These are phyloP conservation scores for Fusarium incarnatum DNA, from an alignment of 2,329 filamentous ascomycete species.

Conservation along the genomic window DNA sequence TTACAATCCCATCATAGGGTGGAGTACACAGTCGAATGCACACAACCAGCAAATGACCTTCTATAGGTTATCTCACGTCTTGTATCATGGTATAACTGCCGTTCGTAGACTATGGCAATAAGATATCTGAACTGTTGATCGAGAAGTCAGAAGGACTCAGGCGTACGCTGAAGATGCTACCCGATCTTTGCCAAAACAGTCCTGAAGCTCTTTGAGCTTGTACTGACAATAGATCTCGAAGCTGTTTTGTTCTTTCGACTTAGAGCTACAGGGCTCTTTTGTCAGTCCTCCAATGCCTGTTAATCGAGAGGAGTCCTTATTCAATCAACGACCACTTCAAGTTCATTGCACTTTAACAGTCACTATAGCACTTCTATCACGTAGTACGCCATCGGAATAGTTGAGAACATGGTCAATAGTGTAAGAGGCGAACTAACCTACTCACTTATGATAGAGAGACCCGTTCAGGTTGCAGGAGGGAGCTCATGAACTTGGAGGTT, in stretches of 20 bases:
- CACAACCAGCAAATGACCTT: neutral
- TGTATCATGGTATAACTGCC: neutral
- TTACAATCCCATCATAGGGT: neutral
- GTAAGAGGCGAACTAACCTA: neutral
- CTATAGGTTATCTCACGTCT: neutral
- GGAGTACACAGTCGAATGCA: neutral
- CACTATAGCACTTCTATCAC: neutral
- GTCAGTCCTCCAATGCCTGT: neutral
- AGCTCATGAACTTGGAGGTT: neutral
- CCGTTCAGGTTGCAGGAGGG: neutral
- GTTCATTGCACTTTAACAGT: neutral
- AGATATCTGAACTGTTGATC: neutral
- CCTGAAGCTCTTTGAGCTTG: neutral
- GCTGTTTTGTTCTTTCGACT: neutral
- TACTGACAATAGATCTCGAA: no score
- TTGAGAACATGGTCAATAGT: neutral
- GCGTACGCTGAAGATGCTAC: neutral
- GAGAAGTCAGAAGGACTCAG: neutral
- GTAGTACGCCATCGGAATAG: rapidly evolving
- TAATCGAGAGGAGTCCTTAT: neutral
- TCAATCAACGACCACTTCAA: neutral
- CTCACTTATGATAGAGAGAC: neutral
- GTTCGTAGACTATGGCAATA: neutral
- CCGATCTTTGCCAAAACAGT: neutral
- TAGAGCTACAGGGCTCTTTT: neutral